Base-by-base conservation (phyloP, 1,139 yeast genomes). In the Taphrina populina region DNA sequence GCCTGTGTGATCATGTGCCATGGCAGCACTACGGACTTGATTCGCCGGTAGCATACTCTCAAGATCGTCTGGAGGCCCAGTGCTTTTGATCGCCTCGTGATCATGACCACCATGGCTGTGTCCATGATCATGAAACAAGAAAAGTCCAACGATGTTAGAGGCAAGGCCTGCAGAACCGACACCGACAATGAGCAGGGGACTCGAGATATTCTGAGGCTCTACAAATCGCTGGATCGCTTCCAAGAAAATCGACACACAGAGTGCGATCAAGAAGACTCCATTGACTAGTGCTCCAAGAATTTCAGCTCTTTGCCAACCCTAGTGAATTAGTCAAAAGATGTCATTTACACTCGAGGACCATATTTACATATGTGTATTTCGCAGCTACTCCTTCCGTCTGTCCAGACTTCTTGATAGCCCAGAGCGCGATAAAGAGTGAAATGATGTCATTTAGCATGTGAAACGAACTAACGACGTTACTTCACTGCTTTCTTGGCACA, bases 381-480 rank as follows among this genome's bases (percentile, higher is more conserved):
- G 92, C 85, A 1, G 95, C 95, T 11, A 49, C 44, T 7, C 44
- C 44, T 26, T 49, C 54, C 19, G 84, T 82, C 66, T 83, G 79
- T 51, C 80, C 82, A 59, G 96, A 88, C 21, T 88, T 95, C 62
- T 80, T 79, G 23, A 92, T 97, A 0, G 98, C 98, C 97, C 97
- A 92, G 34, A 90, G 74, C 0, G 98, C 98, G 56, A 92, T 92
- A 21, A 90, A 64, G 46, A 92, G 74, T 1, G 97, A 88, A 58
- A 92, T 82, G 58, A 92, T 87, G 71, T 92, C 98, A 71, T 92
- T 92, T 62, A 92, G 76, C 69, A 92, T 92, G 70, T 92, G 98
- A 77, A 92, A 92, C 1, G 97, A 84, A 68, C 94, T 37, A 20
- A 13, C 21, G 6, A 2, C 6, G 23, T 34, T 5, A 34, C 24